Evolutionary conservation across 2,329 filamentous ascomycete genomes (phyloP), one percentile per base, ranked within the genome.

Genomic region (Fulvia fulva): DNA sequence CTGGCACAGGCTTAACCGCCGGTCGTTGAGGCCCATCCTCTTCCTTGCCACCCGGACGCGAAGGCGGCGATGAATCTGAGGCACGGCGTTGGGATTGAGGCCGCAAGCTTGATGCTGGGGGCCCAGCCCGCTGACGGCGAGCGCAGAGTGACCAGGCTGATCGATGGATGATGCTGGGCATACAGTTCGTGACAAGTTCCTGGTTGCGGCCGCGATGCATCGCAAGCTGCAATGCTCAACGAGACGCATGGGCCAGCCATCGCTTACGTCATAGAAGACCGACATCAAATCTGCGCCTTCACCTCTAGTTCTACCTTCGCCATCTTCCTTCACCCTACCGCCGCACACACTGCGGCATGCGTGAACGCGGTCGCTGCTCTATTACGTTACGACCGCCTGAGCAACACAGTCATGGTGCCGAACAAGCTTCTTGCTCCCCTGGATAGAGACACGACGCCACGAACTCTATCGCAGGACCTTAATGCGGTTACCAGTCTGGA

Each of bases 71-170:
- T 28, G 55, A 34, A 46, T 55, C 58, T 7, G 63, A 65, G 30
- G 56, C 63, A 61, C 61, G 52, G 25, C 65, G n/a, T n/a, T n/a
- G 64, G 12, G 37, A 37, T 26, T 49, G 54, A 46, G 53, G 26
- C 46, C 25, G 44, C 34, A 45, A 46, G 19, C 55, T 34, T 16
- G 19, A 44, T 56, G 50, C 45, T 41, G 41, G 61, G 49, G 34
- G 56, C 56, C 66, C 69, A 32, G 67, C 69, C 68, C 73, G 75
- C 72, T 76, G 56, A 61, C 73, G 76, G 71, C 75, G 71, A 70
- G 73, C 67, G 68, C 71, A 76, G 51, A 72, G 69, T 26, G 70
- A 71, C 11, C 57, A 56, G 7, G 53, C 47, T 14, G 63, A 21
- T 32, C 46, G 22, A 59, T 57, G 22, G 30, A 16, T 53, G 57